Conservation (phyloP, 495 filamentous ascomycete species). For the Trichoderma gamsii region DNA sequence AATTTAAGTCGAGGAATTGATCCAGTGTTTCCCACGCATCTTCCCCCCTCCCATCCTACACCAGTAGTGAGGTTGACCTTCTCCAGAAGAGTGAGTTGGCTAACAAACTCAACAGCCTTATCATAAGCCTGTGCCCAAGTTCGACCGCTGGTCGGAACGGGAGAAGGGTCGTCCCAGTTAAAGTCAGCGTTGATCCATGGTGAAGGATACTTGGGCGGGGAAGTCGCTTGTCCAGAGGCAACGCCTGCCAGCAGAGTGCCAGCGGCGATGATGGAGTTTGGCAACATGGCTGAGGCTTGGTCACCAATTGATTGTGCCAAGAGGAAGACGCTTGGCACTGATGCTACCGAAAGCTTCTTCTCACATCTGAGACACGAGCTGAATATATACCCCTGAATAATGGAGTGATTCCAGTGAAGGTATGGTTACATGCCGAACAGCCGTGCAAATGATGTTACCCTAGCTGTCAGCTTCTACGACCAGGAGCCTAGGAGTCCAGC, state of each 20-base stretch:
- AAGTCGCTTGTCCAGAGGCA: slow-evolving; percentile 36
- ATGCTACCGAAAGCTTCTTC: not conserved
- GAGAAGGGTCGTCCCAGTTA: not conserved
- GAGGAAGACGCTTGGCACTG: not conserved
- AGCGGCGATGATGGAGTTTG: not conserved
- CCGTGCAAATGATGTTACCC: not conserved
- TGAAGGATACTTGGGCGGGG: slow-evolving; percentile 68
- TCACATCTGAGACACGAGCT: not conserved
- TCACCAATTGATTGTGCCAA: not conserved
- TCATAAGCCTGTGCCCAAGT: slow-evolving; percentile 69
- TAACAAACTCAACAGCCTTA: slow-evolving; percentile 68
- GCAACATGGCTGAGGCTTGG: not conserved
- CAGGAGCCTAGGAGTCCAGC: not conserved
- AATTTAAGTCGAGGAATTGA: slow-evolving; percentile 42
- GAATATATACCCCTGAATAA: not conserved
- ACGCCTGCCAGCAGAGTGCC: not conserved
- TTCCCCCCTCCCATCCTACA: slow-evolving; percentile 63
- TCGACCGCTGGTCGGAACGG: slow-evolving; percentile 27
- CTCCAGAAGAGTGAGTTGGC: slow-evolving; percentile 69
- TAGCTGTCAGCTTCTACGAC: not conserved
- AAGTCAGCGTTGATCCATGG: slow-evolving; percentile 63
- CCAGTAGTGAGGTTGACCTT: slow-evolving; percentile 85
- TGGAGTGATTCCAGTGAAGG: not conserved
- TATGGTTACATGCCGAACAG: not conserved
- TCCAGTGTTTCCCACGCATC: slow-evolving; percentile 71